Conservation (phyloP, 2,329 filamentous ascomycete genomes). For the Drechslerella stenobrocha region DNA sequence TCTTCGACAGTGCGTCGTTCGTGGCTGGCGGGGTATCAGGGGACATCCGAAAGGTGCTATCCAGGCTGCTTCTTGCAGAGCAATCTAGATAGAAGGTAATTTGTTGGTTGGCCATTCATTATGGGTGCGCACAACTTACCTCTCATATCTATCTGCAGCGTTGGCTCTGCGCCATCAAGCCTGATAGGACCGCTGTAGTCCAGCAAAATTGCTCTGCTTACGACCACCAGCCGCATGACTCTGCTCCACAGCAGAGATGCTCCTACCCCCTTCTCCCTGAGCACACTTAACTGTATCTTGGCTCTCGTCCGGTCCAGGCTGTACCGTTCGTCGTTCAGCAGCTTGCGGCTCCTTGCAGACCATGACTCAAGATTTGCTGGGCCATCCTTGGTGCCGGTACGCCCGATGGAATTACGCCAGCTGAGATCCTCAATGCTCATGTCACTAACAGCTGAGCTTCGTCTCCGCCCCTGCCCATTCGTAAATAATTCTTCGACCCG, state of each 20-base stretch:
- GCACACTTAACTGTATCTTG: slow-evolving; percentile 28
- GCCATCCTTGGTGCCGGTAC: slow-evolving; percentile 29
- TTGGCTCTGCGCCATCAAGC: slow-evolving; percentile 27
- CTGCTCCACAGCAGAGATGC: slow-evolving; percentile 40
- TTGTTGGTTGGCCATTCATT: background rate
- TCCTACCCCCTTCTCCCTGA: slow-evolving; percentile 36
- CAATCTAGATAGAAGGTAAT: slow-evolving; percentile 11
- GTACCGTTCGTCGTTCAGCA: slow-evolving; percentile 35
- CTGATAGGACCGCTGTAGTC: slow-evolving; percentile 26
- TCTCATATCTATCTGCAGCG: slow-evolving; percentile 20
- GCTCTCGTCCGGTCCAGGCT: slow-evolving; percentile 34
- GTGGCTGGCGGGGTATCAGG: slow-evolving; percentile 4
- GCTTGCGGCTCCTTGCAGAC: slow-evolving; percentile 11
- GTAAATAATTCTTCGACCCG: slow-evolving; percentile 33
- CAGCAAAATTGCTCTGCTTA: slow-evolving; percentile 31
- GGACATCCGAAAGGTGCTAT: slow-evolving; percentile 10
- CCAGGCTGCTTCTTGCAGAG: slow-evolving; percentile 12
- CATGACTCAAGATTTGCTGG: background rate
- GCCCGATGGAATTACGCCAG: slow-evolving; percentile 19
- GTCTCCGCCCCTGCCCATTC: slow-evolving; percentile 25
- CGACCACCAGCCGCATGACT: slow-evolving; percentile 41
- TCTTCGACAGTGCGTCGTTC: slow-evolving; percentile 12
- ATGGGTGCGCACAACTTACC: slow-evolving; percentile 6
- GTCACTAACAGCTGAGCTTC: slow-evolving; percentile 34
- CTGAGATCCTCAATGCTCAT: slow-evolving; percentile 12